Evolutionary conservation across 352 stramenopile species (phyloP), one percentile per base, ranked within the genome.

Genomic region (Halophytophthora batemanensis): DNA sequence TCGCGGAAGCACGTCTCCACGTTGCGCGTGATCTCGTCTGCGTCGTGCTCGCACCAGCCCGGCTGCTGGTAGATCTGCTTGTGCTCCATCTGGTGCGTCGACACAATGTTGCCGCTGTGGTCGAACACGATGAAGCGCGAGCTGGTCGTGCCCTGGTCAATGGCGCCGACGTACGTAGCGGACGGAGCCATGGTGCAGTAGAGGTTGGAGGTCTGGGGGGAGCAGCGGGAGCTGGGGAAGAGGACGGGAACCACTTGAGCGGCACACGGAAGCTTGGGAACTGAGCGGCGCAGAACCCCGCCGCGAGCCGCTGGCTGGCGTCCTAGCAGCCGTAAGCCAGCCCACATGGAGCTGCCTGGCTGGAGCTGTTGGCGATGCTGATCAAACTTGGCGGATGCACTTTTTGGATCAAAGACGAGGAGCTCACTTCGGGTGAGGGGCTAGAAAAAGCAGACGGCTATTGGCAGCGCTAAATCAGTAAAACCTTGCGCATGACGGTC

Each of bases 1-100:
- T 89, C 66, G 34, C 61, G 59, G 25, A 98, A 81, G 49, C 81
- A 94, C 25, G 59, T 69, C 48, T 91, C 71, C 18, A 87, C 71
- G 58, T 94, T 96, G 22, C 75, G 71, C 73, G 86, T 98, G 56
- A 99, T 98, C 61, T 98, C 93, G 7, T 97, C 77, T 21, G 97
- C 91, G 79, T 99, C 93, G 57, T 99, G 96, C 74, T 99, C 97
- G 37, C 97, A 97, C 86, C 91, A 98, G 45, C 96, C 96, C 3
- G 91, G 87, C 52, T 96, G 77, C 31, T 94, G 95, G 65, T 97
- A 98, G 62, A 97, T 94, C 71, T 99, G 96, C 51, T 96, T 89
- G 68, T 98, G 94, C 75, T 99, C 97, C 38, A 98, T 66, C 72
- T 99, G 96, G 53, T 97, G 71, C 29, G 78, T 88, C 21, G 84